These are phyloP conservation scores for Crithidia expoeki DNA, from an alignment of 208 protist genomes.

Conservation along the genomic window DNA sequence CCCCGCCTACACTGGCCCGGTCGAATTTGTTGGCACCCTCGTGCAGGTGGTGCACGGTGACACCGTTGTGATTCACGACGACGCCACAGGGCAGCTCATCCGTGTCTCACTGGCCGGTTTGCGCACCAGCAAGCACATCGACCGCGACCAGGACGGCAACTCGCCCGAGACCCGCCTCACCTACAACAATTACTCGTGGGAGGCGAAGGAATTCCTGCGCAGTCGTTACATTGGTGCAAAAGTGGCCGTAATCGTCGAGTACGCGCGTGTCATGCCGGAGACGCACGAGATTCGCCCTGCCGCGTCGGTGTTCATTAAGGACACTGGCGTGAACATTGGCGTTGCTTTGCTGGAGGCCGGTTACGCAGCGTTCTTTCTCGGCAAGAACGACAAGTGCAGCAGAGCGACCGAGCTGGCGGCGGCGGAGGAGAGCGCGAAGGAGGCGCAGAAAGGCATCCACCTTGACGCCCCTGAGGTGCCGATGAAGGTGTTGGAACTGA, in stretches of 20 bases:
- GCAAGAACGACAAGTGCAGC: slow-evolving; percentile 75
- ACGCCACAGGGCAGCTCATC: slow-evolving; percentile 47
- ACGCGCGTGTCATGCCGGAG: slow-evolving; percentile 79
- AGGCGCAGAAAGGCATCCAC: slow-evolving; percentile 56
- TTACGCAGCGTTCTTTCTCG: slow-evolving; percentile 83
- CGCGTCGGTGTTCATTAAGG: slow-evolving; percentile 55
- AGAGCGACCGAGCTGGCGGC: slow-evolving; percentile 58
- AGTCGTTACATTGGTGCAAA: slow-evolving; percentile 75
- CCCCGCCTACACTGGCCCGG: slow-evolving; percentile 63
- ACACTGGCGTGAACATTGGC: slow-evolving; percentile 73
- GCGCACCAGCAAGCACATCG: slow-evolving; percentile 81
- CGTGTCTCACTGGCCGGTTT: slow-evolving; percentile 83
- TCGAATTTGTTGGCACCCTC: slow-evolving; percentile 64
- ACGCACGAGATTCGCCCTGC: slow-evolving; percentile 82
- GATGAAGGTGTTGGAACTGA: slow-evolving; percentile 80
- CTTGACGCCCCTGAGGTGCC: slow-evolving; percentile 33
- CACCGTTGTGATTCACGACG: slow-evolving; percentile 74
- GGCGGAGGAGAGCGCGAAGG: slow-evolving; percentile 64
- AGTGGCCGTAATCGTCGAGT: slow-evolving; percentile 83
- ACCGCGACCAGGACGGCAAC: slow-evolving; percentile 79
- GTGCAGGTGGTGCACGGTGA: slow-evolving; percentile 87
- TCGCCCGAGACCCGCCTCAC: slow-evolving; percentile 80
- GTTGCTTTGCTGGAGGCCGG: slow-evolving; percentile 78
- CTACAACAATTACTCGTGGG: slow-evolving; percentile 90
- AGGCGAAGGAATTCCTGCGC: slow-evolving; percentile 87